Conservation (phyloP, 441 rosid species). For the Aleurites moluccanus region DNA sequence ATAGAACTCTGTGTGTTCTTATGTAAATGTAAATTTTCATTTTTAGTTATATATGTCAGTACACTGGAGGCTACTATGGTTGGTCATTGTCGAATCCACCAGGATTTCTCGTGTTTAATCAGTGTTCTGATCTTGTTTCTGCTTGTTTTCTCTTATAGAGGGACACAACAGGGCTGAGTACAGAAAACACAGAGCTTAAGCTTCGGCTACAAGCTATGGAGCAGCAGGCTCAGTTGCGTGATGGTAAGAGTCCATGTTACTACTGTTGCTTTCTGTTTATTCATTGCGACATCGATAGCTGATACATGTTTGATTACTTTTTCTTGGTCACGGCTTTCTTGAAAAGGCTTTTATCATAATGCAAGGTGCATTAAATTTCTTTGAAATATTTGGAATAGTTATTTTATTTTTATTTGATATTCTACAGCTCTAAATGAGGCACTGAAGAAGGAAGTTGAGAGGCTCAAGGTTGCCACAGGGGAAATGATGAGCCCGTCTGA, state of each 20-base stretch:
- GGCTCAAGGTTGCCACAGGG: conserved; percentile 76
- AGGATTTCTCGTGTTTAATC: not conserved
- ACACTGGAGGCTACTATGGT: not conserved
- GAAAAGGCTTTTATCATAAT: not conserved
- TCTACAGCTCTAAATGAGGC: conserved; percentile 71
- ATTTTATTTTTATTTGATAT: conserved; percentile 4
- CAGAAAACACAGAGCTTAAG: conserved; percentile 81
- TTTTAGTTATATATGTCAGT: not conserved
- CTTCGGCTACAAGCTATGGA: conserved; percentile 80
- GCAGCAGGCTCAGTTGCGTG: conserved; percentile 83
- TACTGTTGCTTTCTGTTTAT: not conserved
- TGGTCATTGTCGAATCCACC: not conserved
- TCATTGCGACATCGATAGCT: not conserved
- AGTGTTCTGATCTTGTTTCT: not conserved
- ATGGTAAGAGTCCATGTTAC: conserved; percentile 44
- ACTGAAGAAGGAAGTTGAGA: conserved; percentile 75
- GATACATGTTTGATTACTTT: not conserved
- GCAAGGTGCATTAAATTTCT: not conserved
- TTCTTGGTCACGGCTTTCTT: not conserved
- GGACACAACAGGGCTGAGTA: conserved; percentile 65
- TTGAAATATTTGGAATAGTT: not conserved
- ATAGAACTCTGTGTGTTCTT: not conserved
- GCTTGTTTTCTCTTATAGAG: conserved; percentile 40
- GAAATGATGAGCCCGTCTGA: conserved; percentile 50
- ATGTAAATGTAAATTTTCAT: not conserved